Conservation (phyloP, 2,329 filamentous ascomycete species). For the Alternaria longipes region DNA sequence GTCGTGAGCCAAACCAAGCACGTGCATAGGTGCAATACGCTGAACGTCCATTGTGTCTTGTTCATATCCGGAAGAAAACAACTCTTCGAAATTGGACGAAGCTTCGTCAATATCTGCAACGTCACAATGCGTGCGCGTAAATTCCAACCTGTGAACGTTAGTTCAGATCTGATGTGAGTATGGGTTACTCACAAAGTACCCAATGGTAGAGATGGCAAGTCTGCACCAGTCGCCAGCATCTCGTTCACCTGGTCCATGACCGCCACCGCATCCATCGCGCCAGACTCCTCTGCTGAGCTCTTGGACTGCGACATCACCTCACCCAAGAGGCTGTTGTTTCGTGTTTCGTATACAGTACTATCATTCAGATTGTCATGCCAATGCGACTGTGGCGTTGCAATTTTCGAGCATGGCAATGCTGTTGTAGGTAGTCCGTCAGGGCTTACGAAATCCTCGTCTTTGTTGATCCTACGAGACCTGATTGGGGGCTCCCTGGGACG, state of each 20-base stretch:
- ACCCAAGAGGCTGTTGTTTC: constrained; percentile 26
- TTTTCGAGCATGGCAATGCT: constrained; percentile 21
- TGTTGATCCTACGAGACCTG: constrained; percentile 12
- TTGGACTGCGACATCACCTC: constrained; percentile 18
- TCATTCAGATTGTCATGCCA: neutral
- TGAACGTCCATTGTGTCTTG: constrained; percentile 16
- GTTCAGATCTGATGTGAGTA: neutral
- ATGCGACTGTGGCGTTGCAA: constrained; percentile 13
- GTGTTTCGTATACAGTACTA: neutral
- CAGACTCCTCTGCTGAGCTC: neutral
- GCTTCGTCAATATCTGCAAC: constrained; percentile 45
- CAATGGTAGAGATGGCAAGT: constrained; percentile 13
- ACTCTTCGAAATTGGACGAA: constrained; percentile 32
- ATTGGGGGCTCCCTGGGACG: constrained; percentile 8
- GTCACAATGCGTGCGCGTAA: constrained; percentile 20
- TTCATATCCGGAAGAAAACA: constrained; percentile 18
- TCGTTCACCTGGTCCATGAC: constrained; percentile 26
- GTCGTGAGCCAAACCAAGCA: constrained; percentile 21
- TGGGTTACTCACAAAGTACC: constrained; percentile 37
- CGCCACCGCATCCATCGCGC: constrained; percentile 19
- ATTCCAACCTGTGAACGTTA: constrained; percentile 34
- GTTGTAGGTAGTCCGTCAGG: constrained; percentile 33
- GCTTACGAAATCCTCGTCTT: constrained; percentile 42
- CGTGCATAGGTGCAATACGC: constrained; percentile 26
- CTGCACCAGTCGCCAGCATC: constrained; percentile 18